A percentile compares a stretch with the other conserved stretches of the same genome.
Evolutionary conservation across 1,284 basidiomycete genomes (phyloP).

Genomic region (Boletus semigastroideus): DNA sequence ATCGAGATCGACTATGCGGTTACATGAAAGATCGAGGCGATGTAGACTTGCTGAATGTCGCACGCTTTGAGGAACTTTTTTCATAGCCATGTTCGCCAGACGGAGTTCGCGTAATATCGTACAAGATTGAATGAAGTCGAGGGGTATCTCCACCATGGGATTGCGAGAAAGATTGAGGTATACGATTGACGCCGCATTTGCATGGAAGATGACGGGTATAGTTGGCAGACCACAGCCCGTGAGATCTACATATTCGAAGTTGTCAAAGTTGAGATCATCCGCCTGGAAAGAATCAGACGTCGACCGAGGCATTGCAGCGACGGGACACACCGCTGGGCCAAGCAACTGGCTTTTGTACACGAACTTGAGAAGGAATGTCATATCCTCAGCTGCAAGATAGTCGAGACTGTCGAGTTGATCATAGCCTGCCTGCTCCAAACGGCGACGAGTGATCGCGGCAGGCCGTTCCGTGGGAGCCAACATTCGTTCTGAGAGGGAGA

Average conservation of each 20-base stretch:
- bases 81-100: slow-evolving; percentile 93
- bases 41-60: slow-evolving; percentile 75
- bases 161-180: slow-evolving; percentile 92
- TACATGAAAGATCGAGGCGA: slow-evolving; percentile 90
- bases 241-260: slow-evolving; percentile 84
- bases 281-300: slow-evolving; percentile 40
- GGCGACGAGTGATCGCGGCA: slow-evolving; percentile 79
- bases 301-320: not conserved
- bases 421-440: slow-evolving; percentile 91
- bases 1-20: slow-evolving; percentile 88
- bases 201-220: slow-evolving; percentile 88
- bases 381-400: slow-evolving; percentile 78
- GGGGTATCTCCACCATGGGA: slow-evolving; percentile 94
- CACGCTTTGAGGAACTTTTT: slow-evolving; percentile 87
- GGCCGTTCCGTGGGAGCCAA: slow-evolving; percentile 83
- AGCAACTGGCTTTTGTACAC: slow-evolving; percentile 77
- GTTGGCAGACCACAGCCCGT: slow-evolving; percentile 83
- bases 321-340: slow-evolving; percentile 57
- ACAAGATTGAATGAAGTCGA: slow-evolving; percentile 95
- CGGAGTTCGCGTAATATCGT: slow-evolving; percentile 82
- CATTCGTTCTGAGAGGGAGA: slow-evolving; percentile 63
- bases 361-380: slow-evolving; percentile 88
- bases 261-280: slow-evolving; percentile 73
- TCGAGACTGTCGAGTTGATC: slow-evolving; percentile 81
- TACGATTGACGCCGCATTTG: slow-evolving; percentile 84